These are phyloP conservation scores for Helotiales sp. DNA, from an alignment of 2,329 filamentous ascomycete genomes.

Conservation along the genomic window DNA sequence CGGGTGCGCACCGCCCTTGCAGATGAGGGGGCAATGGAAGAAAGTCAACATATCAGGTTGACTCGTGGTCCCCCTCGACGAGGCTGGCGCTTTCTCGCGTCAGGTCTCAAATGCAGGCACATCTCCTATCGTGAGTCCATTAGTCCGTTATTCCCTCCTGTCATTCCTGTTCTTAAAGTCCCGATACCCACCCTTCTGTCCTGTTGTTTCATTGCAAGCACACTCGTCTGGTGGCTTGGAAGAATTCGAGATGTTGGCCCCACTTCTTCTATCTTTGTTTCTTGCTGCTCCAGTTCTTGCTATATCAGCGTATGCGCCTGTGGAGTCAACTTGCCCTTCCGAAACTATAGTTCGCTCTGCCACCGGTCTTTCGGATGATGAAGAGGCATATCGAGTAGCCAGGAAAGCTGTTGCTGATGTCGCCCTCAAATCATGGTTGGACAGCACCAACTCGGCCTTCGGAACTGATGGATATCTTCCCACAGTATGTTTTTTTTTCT, in stretches of 20 bases:
- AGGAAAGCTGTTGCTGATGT: slow-evolving; percentile 41
- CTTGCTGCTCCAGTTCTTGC: slow-evolving; percentile 9
- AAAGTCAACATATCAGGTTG: neutral
- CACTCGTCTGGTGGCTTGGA: neutral
- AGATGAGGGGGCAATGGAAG: neutral
- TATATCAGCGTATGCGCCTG: slow-evolving; percentile 36
- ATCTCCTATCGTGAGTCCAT: neutral
- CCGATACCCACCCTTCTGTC: neutral
- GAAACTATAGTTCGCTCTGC: slow-evolving; percentile 40
- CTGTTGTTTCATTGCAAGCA: neutral
- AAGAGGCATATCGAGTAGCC: slow-evolving; percentile 39
- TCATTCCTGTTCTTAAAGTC: neutral
- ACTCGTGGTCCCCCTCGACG: neutral
- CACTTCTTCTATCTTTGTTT: neutral
- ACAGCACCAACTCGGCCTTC: slow-evolving; percentile 38
- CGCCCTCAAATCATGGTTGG: slow-evolving; percentile 41
- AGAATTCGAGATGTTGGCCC: neutral
- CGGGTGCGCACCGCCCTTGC: neutral
- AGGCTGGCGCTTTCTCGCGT: neutral
- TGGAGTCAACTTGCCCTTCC: slow-evolving; percentile 39
- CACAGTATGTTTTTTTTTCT: slow-evolving; percentile 22
- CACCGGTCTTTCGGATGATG: slow-evolving; percentile 37
- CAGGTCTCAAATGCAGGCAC: neutral
- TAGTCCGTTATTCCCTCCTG: neutral
- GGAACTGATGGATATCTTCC: slow-evolving; percentile 38